These are phyloP conservation scores for Quercus aquifolioides DNA, from an alignment of 306 rosid genomes.

Conservation along the genomic window DNA sequence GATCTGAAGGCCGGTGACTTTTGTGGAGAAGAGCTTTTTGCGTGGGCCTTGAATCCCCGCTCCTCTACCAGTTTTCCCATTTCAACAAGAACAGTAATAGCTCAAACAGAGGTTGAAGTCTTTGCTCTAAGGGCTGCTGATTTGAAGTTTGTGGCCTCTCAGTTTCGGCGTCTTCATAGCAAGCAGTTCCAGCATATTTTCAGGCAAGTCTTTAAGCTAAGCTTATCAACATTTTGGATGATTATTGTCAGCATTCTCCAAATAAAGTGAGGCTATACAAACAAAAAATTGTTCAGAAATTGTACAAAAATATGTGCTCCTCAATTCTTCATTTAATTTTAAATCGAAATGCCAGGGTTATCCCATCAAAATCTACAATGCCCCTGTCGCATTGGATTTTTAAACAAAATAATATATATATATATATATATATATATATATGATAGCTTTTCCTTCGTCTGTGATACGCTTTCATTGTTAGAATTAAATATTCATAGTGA, in stretches of 20 bases:
- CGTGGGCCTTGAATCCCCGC: conserved; percentile 80
- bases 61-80: conserved; percentile 57
- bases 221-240: neutral
- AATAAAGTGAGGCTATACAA: no score
- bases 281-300: no score
- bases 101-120: conserved; percentile 81
- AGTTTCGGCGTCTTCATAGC: conserved; percentile 57
- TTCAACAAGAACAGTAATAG: conserved; percentile 67
- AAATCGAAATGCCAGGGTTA: neutral
- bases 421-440: neutral
- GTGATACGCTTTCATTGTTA: no score
- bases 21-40: conserved; percentile 91
- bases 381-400: neutral
- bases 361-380: neutral
- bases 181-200: conserved; percentile 62
- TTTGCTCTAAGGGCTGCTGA: conserved; percentile 80
- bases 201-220: conserved; percentile 44
- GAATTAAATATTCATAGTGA: no score
- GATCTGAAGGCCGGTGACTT: conserved; percentile 60
- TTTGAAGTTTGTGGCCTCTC: conserved; percentile 61
- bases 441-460: no score
- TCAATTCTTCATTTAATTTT: no score
- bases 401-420: no score
- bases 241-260: no score
- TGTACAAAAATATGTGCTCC: no score